Percentiles rank a stretch among this genome's conserved stretches.
These are phyloP conservation scores for Ceratocystiopsis minuta DNA, from an alignment of 2,329 filamentous ascomycete species.

Conservation along the genomic window DNA sequence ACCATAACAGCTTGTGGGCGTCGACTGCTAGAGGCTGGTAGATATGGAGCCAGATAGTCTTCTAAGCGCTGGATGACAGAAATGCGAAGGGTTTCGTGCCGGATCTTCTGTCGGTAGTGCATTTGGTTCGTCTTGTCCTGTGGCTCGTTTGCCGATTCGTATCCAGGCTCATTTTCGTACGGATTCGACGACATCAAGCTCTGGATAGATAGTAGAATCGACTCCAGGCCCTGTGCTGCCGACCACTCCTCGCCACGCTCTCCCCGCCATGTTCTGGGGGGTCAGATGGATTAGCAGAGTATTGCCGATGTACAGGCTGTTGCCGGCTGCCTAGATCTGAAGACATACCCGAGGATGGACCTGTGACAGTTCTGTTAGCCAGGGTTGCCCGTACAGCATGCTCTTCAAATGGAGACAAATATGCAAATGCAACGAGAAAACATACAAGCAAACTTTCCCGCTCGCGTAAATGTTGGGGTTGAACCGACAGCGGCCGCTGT, in stretches of 20 bases:
- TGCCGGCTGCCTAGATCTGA: slow-evolving; percentile 5
- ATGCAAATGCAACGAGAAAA: slow-evolving; percentile 26
- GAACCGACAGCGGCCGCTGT: slow-evolving; percentile 73
- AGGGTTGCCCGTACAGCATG: too few species aligned
- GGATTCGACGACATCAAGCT: slow-evolving; percentile 88
- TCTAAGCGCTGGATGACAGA: slow-evolving; percentile 77
- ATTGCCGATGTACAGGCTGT: too few species aligned
- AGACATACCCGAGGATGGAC: slow-evolving; percentile 63
- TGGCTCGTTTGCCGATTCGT: slow-evolving; percentile 52
- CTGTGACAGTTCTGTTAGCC: slow-evolving; percentile 21
- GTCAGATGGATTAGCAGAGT: too few species aligned
- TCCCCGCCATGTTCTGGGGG: slow-evolving; percentile 73
- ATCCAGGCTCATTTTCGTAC: slow-evolving; percentile 92
- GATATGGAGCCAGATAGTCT: slow-evolving; percentile 43
- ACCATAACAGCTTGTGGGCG: too few species aligned
- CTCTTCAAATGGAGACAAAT: slow-evolving; percentile 54
- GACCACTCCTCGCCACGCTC: slow-evolving; percentile 91
- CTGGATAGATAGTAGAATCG: slow-evolving; percentile 86
- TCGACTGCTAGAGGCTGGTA: too few species aligned
- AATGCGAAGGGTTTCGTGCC: slow-evolving; percentile 75
- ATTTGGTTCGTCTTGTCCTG: slow-evolving; percentile 57
- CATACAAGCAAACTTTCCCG: slow-evolving; percentile 84
- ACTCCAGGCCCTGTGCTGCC: slow-evolving; percentile 85
- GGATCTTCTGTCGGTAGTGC: slow-evolving; percentile 73
- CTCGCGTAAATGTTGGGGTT: slow-evolving; percentile 91